Base-by-base conservation (phyloP, 352 stramenopile species). In the Elongisporangium prolatum region DNA sequence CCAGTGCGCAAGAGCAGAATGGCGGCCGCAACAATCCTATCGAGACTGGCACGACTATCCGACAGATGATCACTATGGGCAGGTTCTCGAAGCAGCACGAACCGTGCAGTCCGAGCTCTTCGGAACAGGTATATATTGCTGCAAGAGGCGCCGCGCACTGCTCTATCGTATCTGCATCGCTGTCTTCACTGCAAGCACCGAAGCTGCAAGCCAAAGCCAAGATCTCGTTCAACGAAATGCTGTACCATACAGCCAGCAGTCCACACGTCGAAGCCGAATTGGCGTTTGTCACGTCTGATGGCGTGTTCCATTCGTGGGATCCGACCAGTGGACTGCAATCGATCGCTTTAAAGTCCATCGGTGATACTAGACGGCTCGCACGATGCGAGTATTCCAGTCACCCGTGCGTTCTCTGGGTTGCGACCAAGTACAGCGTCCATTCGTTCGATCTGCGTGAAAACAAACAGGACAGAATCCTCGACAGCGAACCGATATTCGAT, bases 301-400 rank as follows among this genome's bases (percentile, higher is more conserved):
- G 80, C 11, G 59, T 75, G 9, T 10, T 89, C 24, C 71, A 80
- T 18, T 75, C 56, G 44, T 91, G 81, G 81, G 69, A 80, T 14
- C 63, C 81, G 1, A 63, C 73, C 51, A 61, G 64, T 54, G 74
- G 77, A 1, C 25, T 85, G 6, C 77, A 80, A 57, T 66, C 49
- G 17, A 52, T 81, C 14, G 58, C 55, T 3, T 66, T 68, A 48
- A 52, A 72, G 8, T 58, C 54, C 3, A 38, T 50, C 1, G 67
- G 51, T 28, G 56, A 57, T 2, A 59, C 69, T 2, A 69, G 87
- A 51, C 77, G 67, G 0, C 64, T 87, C n/a, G 13, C 74, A 17
- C 84, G 71, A 16, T 89, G 81, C 52, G 84, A 91, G 59, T 93
- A 91, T 54, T 77, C 79, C 10, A 93, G 84, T 24, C 81, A 93